These are phyloP conservation scores for Heterobasidion occidentale DNA, from an alignment of 1,284 basidiomycete species.

Conservation along the genomic window DNA sequence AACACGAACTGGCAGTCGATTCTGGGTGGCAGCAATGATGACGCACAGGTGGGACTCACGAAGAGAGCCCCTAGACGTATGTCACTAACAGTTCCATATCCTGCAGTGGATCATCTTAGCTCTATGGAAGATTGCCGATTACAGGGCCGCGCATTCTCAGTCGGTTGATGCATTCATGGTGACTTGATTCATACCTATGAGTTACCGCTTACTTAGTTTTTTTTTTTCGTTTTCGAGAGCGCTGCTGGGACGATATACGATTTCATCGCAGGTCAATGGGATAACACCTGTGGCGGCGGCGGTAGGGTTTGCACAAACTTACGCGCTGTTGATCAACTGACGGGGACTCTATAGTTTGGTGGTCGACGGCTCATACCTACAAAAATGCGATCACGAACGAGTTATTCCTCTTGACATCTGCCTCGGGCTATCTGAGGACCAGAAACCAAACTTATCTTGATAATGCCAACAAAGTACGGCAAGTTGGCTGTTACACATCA, in stretches of 20 bases:
- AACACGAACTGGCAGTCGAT: slow-evolving; percentile 33
- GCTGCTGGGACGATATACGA: slow-evolving; percentile 39
- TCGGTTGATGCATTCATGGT: slow-evolving; percentile 30
- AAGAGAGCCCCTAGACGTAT: not conserved
- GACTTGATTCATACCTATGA: slow-evolving; percentile 3
- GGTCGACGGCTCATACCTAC: slow-evolving; percentile 44
- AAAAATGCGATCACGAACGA: slow-evolving; percentile 55
- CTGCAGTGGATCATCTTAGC: slow-evolving; percentile 42
- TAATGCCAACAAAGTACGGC: slow-evolving; percentile 36
- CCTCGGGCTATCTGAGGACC: slow-evolving; percentile 33
- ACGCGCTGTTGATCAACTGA: not conserved
- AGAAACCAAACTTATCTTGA: slow-evolving; percentile 29
- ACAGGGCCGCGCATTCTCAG: slow-evolving; percentile 29
- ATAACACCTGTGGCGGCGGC: slow-evolving; percentile 29
- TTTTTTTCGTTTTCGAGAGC: slow-evolving; percentile 15
- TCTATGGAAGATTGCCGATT: slow-evolving; percentile 48
- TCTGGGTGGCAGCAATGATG: slow-evolving; percentile 39
- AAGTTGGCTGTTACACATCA: not conserved
- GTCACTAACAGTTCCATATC: not conserved
- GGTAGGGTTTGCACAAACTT: slow-evolving; percentile 21
- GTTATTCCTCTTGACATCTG: slow-evolving; percentile 42
- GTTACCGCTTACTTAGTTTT: not conserved
- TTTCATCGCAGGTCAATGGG: slow-evolving; percentile 40
- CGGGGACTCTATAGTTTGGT: slow-evolving; percentile 34
- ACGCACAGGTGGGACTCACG: slow-evolving; percentile 31